Percentiles rank a stretch among this genome's conserved stretches.
phyloP scores from a whole-genome alignment of 306 rosid genomes.

The Vigna mungo region DNA sequence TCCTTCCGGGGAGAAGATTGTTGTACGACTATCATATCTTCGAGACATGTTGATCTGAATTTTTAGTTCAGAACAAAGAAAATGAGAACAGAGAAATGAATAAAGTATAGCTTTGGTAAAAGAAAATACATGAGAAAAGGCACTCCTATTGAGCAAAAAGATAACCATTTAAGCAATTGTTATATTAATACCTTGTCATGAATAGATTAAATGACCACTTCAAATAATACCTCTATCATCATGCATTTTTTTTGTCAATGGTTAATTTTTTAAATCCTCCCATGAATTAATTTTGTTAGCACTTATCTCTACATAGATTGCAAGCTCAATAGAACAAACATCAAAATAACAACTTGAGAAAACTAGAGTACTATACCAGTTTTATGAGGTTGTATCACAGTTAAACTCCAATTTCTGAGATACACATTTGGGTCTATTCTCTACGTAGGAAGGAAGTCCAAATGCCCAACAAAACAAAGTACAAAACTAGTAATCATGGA shows the following conservation, averaged over 20 bases:
- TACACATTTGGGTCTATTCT: no score
- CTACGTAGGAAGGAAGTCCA: no score
- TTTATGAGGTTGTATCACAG: no score
- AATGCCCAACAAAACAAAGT: background rate
- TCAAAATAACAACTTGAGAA: no score
- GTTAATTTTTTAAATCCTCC: background rate
- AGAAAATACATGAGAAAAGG: background rate
- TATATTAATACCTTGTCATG: background rate
- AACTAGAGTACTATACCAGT: no score
- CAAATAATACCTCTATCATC: slow-evolving; percentile 12
- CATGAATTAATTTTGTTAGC: background rate
- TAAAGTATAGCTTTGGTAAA: slow-evolving; percentile 7
- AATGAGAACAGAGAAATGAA: slow-evolving; percentile 19
- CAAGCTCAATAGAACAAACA: slow-evolving; percentile 13
- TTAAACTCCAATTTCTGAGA: no score
- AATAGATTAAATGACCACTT: slow-evolving; percentile 10
- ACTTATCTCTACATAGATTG: slow-evolving; percentile 23
- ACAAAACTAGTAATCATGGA: background rate
- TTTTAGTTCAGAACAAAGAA: slow-evolving; percentile 35
- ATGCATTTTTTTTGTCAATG: background rate
- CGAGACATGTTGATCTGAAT: slow-evolving; percentile 51
- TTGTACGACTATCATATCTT: slow-evolving; percentile 65
- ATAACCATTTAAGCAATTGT: background rate
- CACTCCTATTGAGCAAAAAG: background rate
- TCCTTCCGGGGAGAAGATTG: slow-evolving; percentile 65